Base-by-base conservation (phyloP, 345 rosid genomes). In the Camelina sativa region DNA sequence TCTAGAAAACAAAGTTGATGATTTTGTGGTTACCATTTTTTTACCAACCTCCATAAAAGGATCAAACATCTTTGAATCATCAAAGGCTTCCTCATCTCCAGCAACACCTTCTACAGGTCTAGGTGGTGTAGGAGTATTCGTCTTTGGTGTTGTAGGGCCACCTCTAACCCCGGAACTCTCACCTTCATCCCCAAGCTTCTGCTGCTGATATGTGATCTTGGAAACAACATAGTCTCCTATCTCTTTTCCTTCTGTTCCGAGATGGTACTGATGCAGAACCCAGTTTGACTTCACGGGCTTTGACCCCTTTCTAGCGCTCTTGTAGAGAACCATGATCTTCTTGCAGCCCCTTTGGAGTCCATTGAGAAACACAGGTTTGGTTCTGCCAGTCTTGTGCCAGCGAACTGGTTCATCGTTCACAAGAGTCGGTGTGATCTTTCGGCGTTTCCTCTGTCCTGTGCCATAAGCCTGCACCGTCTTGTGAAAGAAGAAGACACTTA, bases 381-480 rank as follows among this genome's bases (percentile, higher is more conserved):
- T 95, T 84, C 80, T 89, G 43, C 99, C 99, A 6, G 99, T 95
- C 84, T 95, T 95, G 75, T 95, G 99, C 99, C 99, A 95, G 67
- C 99, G 94, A 20, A 88, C 94, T 71, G 79, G 83, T 56, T 88
- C 94, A 76, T 79, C 83, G 9, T 74, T 35, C 1, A 78, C 75
- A 71, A 44, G 34, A 22, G 80, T 64, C n/a, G 85, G 83, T 23
- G 84, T 87, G 78, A 95, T 81, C 85, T 84, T 92, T 20, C 99
- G 83, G 54, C 99, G 98, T 84, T 95, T 95, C 52, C 99, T 80
- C 67, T 86, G 91, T 46, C 99, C 99, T 43, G 94, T 92, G 28
- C 97, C 81, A 69, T 95, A 92, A 35, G 99, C 99, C 72, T 95
- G 94, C 40, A 74, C 69, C 3, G 89, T 92, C 82, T 77, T 84